A percentile compares a stretch with the other conserved stretches of the same genome.
phyloP scores from a whole-genome alignment of 75 land plant species.

The Isoetes taiwanensis region DNA sequence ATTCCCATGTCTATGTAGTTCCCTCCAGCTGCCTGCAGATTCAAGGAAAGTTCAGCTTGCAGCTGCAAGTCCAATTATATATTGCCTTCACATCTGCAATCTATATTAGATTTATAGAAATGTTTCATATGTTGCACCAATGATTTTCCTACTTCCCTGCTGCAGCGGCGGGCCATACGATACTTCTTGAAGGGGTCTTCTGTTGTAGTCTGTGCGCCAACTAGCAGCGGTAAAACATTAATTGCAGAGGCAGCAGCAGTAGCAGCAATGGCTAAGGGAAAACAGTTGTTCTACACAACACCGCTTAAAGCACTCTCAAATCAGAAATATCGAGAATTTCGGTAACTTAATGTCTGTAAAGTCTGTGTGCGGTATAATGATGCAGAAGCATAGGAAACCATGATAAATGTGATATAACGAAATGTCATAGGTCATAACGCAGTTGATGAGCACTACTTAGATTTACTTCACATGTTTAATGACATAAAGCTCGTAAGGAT shows the following conservation, averaged over 20 bases:
- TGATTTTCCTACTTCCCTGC: background rate
- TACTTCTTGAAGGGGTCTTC: conserved; percentile 89
- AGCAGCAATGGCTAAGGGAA: conserved; percentile 73
- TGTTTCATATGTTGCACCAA: background rate
- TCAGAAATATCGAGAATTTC: conserved; percentile 86
- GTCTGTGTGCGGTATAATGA: too few species aligned
- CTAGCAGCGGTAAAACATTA: conserved; percentile 98
- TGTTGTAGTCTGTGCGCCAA: conserved; percentile 95
- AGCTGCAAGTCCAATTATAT: background rate
- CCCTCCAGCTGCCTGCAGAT: background rate
- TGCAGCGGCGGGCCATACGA: conserved; percentile 69
- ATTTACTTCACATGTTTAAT: too few species aligned
- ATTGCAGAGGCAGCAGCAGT: conserved; percentile 94
- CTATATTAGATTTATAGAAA: background rate
- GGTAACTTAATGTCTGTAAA: conserved; percentile 33
- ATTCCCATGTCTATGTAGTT: background rate
- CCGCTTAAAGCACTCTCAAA: conserved; percentile 97
- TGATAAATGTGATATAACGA: too few species aligned
- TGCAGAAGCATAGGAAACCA: too few species aligned
- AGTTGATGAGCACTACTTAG: too few species aligned
- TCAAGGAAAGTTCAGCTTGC: background rate
- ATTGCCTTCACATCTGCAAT: background rate
- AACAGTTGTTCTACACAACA: conserved; percentile 76
- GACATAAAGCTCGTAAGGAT: too few species aligned
- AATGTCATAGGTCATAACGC: too few species aligned